Conservation (phyloP, 352 stramenopile genomes). For the Hyaloperonospora arabidopsidis region DNA sequence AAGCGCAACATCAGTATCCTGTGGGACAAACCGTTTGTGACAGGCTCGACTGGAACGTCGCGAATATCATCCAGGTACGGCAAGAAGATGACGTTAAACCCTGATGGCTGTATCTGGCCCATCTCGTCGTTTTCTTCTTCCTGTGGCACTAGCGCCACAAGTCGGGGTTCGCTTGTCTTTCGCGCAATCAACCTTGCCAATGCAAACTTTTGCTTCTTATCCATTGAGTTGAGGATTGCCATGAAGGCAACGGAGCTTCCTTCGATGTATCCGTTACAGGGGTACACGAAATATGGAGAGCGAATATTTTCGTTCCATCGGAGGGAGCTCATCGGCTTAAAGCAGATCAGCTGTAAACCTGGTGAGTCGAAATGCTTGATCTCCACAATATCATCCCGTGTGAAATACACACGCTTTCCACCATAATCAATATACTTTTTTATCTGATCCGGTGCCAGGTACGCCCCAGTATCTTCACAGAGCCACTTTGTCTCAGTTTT, state of each 20-base stretch:
- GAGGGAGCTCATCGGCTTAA: constrained; percentile 55
- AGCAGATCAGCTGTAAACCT: constrained; percentile 74
- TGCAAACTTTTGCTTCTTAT: constrained; percentile 52
- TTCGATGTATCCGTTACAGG: constrained; percentile 70
- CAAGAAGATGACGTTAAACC: constrained; percentile 72
- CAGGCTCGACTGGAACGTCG: constrained; percentile 39
- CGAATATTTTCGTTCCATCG: constrained; percentile 66
- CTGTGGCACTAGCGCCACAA: constrained; percentile 72
- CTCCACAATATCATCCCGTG: constrained; percentile 67
- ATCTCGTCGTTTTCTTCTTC: constrained; percentile 69
- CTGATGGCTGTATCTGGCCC: constrained; percentile 68
- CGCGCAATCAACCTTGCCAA: constrained; percentile 61
- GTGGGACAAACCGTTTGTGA: constrained; percentile 34
- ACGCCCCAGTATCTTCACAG: constrained; percentile 70
- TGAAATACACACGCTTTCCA: constrained; percentile 73
- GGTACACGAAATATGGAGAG: constrained; percentile 76
- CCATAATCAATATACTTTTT: constrained; percentile 71
- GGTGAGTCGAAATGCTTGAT: constrained; percentile 73
- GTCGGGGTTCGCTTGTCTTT: constrained; percentile 67
- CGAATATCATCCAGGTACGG: constrained; percentile 80
- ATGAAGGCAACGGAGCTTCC: constrained; percentile 64
- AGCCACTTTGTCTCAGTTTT: constrained; percentile 82
- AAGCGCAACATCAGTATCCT: not conserved
- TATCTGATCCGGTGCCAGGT: constrained; percentile 66
- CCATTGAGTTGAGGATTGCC: constrained; percentile 59